phyloP scores from a whole-genome alignment of 2,329 filamentous ascomycete species.

The Fusarium redolens region DNA sequence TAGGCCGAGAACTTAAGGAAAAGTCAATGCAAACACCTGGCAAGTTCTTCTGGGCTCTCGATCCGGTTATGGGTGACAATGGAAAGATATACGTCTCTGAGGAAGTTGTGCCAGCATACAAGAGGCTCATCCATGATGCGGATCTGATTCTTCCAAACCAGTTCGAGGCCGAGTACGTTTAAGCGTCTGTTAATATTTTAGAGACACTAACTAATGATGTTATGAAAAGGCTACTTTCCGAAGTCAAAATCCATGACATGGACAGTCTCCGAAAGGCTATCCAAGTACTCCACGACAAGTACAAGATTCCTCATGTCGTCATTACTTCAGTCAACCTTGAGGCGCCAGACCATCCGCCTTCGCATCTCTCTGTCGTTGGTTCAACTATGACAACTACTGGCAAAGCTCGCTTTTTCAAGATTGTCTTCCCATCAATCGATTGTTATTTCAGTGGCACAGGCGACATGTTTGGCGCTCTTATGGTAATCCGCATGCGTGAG shows the following conservation, averaged over 20 bases:
- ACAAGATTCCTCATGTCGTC: conserved; percentile 86
- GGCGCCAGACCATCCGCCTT: conserved; percentile 59
- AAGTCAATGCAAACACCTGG: conserved; percentile 72
- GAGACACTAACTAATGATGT: background rate
- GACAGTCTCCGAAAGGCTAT: conserved; percentile 79
- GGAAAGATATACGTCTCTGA: conserved; percentile 90
- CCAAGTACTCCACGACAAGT: conserved; percentile 78
- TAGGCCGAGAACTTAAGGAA: conserved; percentile 82
- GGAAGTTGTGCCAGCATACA: conserved; percentile 92
- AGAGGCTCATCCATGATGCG: conserved; percentile 79
- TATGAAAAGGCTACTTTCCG: conserved; percentile 77
- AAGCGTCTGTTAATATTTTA: background rate
- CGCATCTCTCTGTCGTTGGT: conserved; percentile 78
- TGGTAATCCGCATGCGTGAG: conserved; percentile 87
- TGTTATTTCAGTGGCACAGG: conserved; percentile 97
- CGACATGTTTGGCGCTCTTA: conserved; percentile 97
- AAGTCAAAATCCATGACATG: conserved; percentile 83
- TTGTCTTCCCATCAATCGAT: conserved; percentile 87
- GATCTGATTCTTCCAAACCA: conserved; percentile 96
- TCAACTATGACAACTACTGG: conserved; percentile 74
- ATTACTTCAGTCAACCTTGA: conserved; percentile 88
- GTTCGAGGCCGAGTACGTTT: conserved; percentile 90
- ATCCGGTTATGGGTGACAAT: conserved; percentile 98
- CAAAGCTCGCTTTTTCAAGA: conserved; percentile 84
- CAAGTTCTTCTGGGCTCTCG: conserved; percentile 95